Evolutionary conservation across 2,329 filamentous ascomycete species (phyloP), one percentile per base, ranked within the genome.

Genomic region (Pestalotiopsis fici): DNA sequence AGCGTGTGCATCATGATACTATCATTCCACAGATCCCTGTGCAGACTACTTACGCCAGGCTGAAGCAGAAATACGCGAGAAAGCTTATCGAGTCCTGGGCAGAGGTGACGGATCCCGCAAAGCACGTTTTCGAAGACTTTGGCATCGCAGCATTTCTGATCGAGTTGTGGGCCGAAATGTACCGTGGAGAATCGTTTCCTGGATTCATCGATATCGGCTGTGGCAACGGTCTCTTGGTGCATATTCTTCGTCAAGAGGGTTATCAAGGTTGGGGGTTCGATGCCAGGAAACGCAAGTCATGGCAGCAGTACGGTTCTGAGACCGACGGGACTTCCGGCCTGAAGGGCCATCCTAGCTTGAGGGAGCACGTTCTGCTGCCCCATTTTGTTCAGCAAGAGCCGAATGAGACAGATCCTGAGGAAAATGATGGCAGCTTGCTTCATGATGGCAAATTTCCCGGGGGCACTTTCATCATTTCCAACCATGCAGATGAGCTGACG

Each of bases 121-220:
- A 98, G 78, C 95, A 98, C 76, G 94, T 98, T 2, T 98, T 98
- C 78, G 96, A 99, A 77, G 95, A 98, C 76, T 82, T 99, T 23
- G 88, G 90, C 3, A 98, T 99, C 69, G 93, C 95, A 0, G 93
- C 95, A 0, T 99, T 98, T 74, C 83, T 98, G 64, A 93, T 98
- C 28, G 95, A 98, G 81, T 82, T 98, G 2, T 99, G 96, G 96
- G 81, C 83, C 13, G 89, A 91, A 67, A 95, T 97, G 90, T 98
- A 98, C 77, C 75, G 73, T 47, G 76, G 76, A 55, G 67, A 60
- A 0, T 69, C 71, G 0, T 98, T 97, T 73, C 93, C 94, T 0
- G 95, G 95, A 0, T 99, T 98, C 74, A 93, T 98, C 23, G 96
- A 99, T 75, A 94, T 99, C 59, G 96, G 95, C 4, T 98, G 96